phyloP scores from a whole-genome alignment of 495 filamentous ascomycete genomes.

The Neurospora tetrasperma region DNA sequence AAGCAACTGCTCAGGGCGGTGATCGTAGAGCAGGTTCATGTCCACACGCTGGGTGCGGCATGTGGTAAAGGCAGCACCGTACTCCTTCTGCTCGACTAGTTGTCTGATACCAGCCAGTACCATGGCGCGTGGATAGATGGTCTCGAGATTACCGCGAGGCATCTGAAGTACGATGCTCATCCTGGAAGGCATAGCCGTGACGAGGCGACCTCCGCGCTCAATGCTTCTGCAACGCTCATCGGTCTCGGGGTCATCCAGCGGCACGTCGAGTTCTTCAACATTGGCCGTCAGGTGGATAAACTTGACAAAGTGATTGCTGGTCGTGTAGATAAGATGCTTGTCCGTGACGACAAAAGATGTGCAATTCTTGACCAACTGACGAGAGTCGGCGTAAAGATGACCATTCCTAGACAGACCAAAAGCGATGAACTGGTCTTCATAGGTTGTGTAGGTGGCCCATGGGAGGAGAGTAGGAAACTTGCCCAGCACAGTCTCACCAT shows the following conservation, averaged over 20 bases:
- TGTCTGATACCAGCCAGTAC: slow-evolving; percentile 79
- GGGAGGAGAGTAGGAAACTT: slow-evolving; percentile 39
- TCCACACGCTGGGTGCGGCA: slow-evolving; percentile 92
- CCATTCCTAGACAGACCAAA: slow-evolving; percentile 65
- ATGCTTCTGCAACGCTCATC: slow-evolving; percentile 91
- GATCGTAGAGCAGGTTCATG: slow-evolving; percentile 96
- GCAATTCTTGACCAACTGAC: slow-evolving; percentile 66
- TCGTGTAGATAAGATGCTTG: slow-evolving; percentile 84
- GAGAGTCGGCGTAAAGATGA: slow-evolving; percentile 65
- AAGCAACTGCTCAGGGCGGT: slow-evolving; percentile 75
- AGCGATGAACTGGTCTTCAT: slow-evolving; percentile 31
- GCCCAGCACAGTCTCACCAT: not conserved
- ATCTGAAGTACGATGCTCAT: slow-evolving; percentile 81
- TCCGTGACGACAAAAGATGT: slow-evolving; percentile 80
- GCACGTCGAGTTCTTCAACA: slow-evolving; percentile 60
- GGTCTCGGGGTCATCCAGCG: slow-evolving; percentile 76
- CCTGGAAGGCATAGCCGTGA: slow-evolving; percentile 80
- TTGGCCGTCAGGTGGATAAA: slow-evolving; percentile 67
- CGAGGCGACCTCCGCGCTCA: slow-evolving; percentile 75
- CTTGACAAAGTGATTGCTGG: slow-evolving; percentile 80
- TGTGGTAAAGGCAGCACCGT: slow-evolving; percentile 70
- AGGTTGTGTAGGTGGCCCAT: slow-evolving; percentile 38
- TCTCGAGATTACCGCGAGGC: slow-evolving; percentile 91
- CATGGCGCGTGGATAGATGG: slow-evolving; percentile 85
- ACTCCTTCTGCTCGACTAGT: slow-evolving; percentile 68